phyloP scores from a whole-genome alignment of 108 stramenopile genomes.

The Fistulifera pelliculosa region DNA sequence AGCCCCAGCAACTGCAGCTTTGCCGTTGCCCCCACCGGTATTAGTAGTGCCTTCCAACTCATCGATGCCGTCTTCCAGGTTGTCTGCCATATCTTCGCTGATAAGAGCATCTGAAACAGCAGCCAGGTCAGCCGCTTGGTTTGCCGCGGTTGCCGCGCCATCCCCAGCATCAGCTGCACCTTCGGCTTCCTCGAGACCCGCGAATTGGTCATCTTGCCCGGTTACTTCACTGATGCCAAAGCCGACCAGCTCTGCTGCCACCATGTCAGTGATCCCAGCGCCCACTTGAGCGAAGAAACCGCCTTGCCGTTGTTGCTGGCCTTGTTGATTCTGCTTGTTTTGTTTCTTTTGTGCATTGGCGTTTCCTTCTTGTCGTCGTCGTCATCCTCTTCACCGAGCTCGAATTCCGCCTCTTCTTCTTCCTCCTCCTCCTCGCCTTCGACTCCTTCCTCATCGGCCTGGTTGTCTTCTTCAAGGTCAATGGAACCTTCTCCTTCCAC shows the following conservation, averaged over 20 bases:
- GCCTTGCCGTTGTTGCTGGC: conserved; percentile 6
- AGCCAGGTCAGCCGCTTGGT: conserved; percentile 4
- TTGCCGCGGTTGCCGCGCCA: not conserved
- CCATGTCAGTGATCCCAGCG: conserved; percentile 4
- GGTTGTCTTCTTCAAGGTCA: conserved; percentile 1
- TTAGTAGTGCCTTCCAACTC: conserved; percentile 19
- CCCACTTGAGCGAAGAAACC: conserved; percentile 2
- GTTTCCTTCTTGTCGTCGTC: conserved; percentile 8
- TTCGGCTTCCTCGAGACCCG: conserved; percentile 5
- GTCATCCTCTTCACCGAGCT: conserved; percentile 14
- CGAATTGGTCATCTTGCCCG: conserved; percentile 10
- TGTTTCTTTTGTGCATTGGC: conserved; percentile 5
- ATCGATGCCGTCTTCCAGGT: conserved; percentile 31
- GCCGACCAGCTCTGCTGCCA: conserved; percentile 12
- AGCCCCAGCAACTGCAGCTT: conserved; percentile 1
- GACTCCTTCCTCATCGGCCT: conserved; percentile 10
- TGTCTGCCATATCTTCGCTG: conserved; percentile 28
- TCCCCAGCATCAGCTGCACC: conserved; percentile 2
- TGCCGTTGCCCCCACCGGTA: conserved; percentile 9
- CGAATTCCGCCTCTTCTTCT: conserved; percentile 20
- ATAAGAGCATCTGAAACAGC: conserved; percentile 17
- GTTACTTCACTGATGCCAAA: not conserved
- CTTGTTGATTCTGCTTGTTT: conserved; percentile 15
- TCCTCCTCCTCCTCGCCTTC: conserved; percentile 10
- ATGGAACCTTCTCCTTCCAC: conserved; percentile 2